Base-by-base conservation (phyloP, 306 rosid genomes). In the Cucurbita pepo region DNA sequence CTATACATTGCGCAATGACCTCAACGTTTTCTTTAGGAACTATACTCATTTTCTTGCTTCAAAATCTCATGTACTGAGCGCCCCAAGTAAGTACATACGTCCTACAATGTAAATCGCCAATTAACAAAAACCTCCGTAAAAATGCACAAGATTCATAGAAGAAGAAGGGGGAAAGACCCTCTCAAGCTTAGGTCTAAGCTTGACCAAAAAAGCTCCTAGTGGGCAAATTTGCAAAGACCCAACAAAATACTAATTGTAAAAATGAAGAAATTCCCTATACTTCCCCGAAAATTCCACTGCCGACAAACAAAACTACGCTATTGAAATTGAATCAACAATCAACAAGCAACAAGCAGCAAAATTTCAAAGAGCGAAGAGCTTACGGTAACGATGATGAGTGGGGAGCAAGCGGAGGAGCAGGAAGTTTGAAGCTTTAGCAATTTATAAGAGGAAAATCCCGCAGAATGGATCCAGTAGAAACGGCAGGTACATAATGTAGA, bases 1-100 rank as follows among this genome's bases (percentile, higher is more conserved):
- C 98, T 53, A 93, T 77, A 79, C 87, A 87, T 77, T 94, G 91
- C 37, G 98, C 93, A 62, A 94, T 89, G 18, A 94, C 97, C 79
- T 94, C 98, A 73, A 90, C 86, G 44, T 85, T 82, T 80, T 94
- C 98, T 45, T 87, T 94, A 11, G 92, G 87, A 50, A 94, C 89
- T 40, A 60, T 64, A 77, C 96, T 94, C 97, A 90, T 94, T 53
- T 73, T 72, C 66, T 38, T 63, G 30, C 71, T 18, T n/a, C 43
- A 38, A 72, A 6, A 71, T 38, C 74, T 69, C 44, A 21, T n/a
- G 57, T 48, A 21, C 22, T 21, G 22, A 21, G 22, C 22, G 22
- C 22, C 22, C 22, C 22, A 21, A 21, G 22, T 21, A 21, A 21
- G 36, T 21, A 45, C 19, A 45, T 43, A 45, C 19, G 55, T 22